Evolutionary conservation across 495 filamentous ascomycete genomes (phyloP), one percentile per base, ranked within the genome.

Genomic region (Beverwykella pulmonaria): DNA sequence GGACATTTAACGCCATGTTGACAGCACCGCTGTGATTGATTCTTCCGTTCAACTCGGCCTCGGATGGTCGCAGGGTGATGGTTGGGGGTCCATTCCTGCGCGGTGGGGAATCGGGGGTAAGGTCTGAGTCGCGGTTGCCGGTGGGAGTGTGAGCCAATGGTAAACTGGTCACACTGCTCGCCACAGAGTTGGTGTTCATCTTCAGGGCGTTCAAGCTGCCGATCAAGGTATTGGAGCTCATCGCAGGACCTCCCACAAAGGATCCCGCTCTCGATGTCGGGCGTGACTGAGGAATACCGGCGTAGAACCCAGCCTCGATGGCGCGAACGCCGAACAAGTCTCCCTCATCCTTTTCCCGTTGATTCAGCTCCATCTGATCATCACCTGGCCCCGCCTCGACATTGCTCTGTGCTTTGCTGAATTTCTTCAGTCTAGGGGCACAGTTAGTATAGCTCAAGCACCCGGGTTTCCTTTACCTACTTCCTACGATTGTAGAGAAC

Each of bases 281-380:
- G 19, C 78, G 71, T 14, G 79, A 80, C 59, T 81, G 80, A n/a
- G 76, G 70, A 36, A 81, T 75, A 54, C 80, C 80, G 57, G 77
- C 79, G 59, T 68, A 79, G 61, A 73, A 80, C 5, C 80, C 80
- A 62, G 75, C 70, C 53, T 82, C 78, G 32, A 82, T 68, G 27
- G 79, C 80, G 46, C 78, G 68, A 26, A 80, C 73, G 19, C 80
- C 79, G 52, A 81, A 81, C 5, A 82, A 61, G 70, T 82, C 77
- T 6, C 78, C 78, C 61, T 81, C 80, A 58, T 78, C 78, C 50
- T 76, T 73, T 47, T 79, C 77, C n/a, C 71, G 64, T 26, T 71
- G 55, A 52, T 75, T 78, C 39, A 79, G 70, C 26, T 75, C 71
- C 26, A 74, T 68, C 29, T 76, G 71, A 2, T 44, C 39, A 22